These are phyloP conservation scores for Lipomyces sp. DNA, from an alignment of 805 yeast genomes.

Conservation along the genomic window DNA sequence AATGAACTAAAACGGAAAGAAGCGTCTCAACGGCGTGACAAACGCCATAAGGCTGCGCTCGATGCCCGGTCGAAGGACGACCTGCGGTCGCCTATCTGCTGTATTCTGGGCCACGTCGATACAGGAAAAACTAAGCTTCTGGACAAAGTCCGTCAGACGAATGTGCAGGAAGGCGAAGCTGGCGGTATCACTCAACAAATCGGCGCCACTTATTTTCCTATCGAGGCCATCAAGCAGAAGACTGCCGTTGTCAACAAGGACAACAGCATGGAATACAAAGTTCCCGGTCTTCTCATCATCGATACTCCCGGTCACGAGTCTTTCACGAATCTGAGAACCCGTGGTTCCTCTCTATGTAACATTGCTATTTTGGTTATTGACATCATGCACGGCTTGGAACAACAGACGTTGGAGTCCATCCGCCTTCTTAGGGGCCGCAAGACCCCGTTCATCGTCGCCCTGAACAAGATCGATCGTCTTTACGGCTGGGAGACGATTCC, in stretches of 20 bases:
- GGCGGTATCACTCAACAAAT: conserved; percentile 99
- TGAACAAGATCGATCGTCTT: conserved; percentile 95
- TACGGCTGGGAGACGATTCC: conserved; percentile 91
- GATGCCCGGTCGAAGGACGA: conserved; percentile 46
- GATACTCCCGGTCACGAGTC: conserved; percentile 99
- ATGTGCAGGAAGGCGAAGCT: conserved; percentile 99
- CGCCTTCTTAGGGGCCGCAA: conserved; percentile 89
- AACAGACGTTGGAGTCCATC: conserved; percentile 93
- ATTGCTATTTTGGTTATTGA: conserved; percentile 98
- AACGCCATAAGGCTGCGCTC: conserved; percentile 39
- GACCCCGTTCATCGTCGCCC: conserved; percentile 96
- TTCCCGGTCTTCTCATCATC: conserved; percentile 93
- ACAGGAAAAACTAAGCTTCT: conserved; percentile 97
- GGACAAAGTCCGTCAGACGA: conserved; percentile 97
- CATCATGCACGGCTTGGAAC: conserved; percentile 99
- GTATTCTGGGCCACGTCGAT: conserved; percentile 99
- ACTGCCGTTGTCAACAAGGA: conserved; percentile 86
- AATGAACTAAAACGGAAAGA: conserved; percentile 38
- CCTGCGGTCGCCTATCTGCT: conserved; percentile 97
- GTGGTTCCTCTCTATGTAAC: conserved; percentile 99
- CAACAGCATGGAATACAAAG: conserved; percentile 79
- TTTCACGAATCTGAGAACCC: conserved; percentile 91
- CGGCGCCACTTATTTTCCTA: conserved; percentile 99
- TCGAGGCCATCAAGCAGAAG: conserved; percentile 85
- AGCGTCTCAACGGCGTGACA: conserved; percentile 42